Percentiles rank a stretch among this genome's conserved stretches.
phyloP scores from a whole-genome alignment of 129 eudicot species.

The Sambucus nigra region DNA sequence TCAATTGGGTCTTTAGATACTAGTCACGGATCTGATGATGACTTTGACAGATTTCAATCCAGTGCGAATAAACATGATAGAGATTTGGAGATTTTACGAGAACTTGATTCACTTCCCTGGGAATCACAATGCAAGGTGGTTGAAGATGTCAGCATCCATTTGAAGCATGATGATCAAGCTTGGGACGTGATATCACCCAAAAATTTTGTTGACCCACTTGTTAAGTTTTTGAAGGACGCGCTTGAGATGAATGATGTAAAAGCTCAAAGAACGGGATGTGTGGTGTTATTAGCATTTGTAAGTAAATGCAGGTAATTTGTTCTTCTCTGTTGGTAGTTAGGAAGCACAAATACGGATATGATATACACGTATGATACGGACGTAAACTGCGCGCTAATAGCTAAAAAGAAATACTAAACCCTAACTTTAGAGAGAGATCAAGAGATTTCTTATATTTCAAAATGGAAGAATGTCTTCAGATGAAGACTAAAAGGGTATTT shows the following conservation, averaged over 20 bases:
- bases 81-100: constrained; percentile 22
- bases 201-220: constrained; percentile 37
- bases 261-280: constrained; percentile 59
- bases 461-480: too few species aligned
- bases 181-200: constrained; percentile 23
- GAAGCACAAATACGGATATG: too few species aligned
- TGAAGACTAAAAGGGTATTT: too few species aligned
- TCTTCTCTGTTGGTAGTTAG: neutral
- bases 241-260: constrained; percentile 32
- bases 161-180: constrained; percentile 30
- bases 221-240: constrained; percentile 55
- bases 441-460: too few species aligned
- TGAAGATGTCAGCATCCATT: constrained; percentile 35
- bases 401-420: too few species aligned
- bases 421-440: too few species aligned
- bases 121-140: constrained; percentile 53
- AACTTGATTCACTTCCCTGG: constrained; percentile 55
- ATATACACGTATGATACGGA: too few species aligned
- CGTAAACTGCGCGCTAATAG: too few species aligned
- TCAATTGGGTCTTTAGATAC: constrained; percentile 48
- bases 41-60: constrained; percentile 2
- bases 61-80: constrained; percentile 16
- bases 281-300: constrained; percentile 35
- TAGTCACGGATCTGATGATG: constrained; percentile 19
- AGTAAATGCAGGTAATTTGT: constrained; percentile 52